Evolutionary conservation across 1,284 basidiomycete genomes (phyloP), one percentile per base, ranked within the genome.

Genomic region (Leccinum idahoense): DNA sequence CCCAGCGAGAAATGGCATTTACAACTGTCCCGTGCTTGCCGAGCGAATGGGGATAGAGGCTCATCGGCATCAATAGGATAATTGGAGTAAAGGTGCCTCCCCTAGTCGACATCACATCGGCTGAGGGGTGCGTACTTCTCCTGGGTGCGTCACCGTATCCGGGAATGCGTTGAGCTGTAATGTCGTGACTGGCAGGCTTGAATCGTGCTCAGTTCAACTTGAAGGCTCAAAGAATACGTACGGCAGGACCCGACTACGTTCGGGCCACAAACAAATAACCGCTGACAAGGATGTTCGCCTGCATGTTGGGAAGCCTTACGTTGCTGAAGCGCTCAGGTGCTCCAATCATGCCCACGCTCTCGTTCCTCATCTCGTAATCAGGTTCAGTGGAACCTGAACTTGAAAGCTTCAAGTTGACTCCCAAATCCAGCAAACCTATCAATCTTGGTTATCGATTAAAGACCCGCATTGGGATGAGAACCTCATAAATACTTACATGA

Each of bases 61-160:
- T 32, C n/a, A 29, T 56, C 29, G 1, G 32, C 29, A 7, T 37
- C 35, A 18, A 5, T 8, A 20, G 55, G 41, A 6, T 2, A 46
- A 15, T 58, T 2, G 11, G 4, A 29, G 8, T n/a, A 20, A 32
- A 23, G 46, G 20, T 11, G 3, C 29, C 5, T 5, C 6, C 44
- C n/a, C n/a, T 62, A 35, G 20, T 62, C 61, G 6, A 58, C 44
- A 39, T 65, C 39, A n/a, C 29, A 26, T n/a, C 15, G 56, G 35
- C 57, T 18, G 51, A 60, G 20, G 39, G 57, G 60, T 12, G 18
- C 32, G 11, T 65, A 61, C 44, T 44, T 7, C 10, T 37, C 35
- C 35, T 37, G 35, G 35, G 35, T 37, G 35, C 35, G 35, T 37
- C 35, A 37, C 11, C 5, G 11, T 37, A 37, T 37, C 35, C 12